Conservation (phyloP, 345 rosid species). For the Euphorbia tirucalli region DNA sequence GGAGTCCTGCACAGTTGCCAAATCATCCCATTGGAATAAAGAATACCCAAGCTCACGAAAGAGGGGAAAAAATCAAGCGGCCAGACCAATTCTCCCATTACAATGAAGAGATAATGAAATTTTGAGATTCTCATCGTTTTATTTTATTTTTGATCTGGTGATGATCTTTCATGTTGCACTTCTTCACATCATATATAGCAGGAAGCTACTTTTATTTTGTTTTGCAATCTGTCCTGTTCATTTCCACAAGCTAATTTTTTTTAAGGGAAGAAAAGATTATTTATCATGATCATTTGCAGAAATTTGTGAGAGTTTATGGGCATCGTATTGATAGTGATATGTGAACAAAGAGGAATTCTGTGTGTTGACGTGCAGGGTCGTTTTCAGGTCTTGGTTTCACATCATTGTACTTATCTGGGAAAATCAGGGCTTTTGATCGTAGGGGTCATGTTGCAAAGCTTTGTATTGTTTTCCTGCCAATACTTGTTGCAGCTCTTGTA, state of each 20-base stretch:
- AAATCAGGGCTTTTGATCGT: constrained; percentile 72
- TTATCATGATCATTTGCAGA: not conserved
- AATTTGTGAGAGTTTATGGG: not conserved
- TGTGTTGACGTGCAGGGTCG: constrained; percentile 61
- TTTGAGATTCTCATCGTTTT: not conserved
- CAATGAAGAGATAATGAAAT: not conserved
- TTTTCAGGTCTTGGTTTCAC: constrained; percentile 85
- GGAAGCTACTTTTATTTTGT: not conserved
- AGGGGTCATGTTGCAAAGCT: constrained; percentile 91
- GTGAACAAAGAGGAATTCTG: constrained; percentile 21
- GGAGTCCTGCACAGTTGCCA: not conserved
- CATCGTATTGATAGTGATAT: not conserved
- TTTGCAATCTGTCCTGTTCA: not conserved
- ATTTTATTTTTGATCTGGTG: not conserved
- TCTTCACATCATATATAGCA: not conserved
- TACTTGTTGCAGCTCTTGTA: constrained; percentile 73
- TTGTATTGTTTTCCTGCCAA: constrained; percentile 65
- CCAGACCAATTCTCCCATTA: not conserved
- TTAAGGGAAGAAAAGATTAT: not conserved
- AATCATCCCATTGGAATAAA: not conserved
- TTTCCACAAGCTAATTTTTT: not conserved
- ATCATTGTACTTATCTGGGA: constrained; percentile 72
- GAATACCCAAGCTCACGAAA: not conserved
- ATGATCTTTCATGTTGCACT: not conserved
- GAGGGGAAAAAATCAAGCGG: not conserved